A percentile compares a stretch with the other conserved stretches of the same genome.
Evolutionary conservation across 495 filamentous ascomycete genomes (phyloP).

Genomic region (Rhypophila decipiens): DNA sequence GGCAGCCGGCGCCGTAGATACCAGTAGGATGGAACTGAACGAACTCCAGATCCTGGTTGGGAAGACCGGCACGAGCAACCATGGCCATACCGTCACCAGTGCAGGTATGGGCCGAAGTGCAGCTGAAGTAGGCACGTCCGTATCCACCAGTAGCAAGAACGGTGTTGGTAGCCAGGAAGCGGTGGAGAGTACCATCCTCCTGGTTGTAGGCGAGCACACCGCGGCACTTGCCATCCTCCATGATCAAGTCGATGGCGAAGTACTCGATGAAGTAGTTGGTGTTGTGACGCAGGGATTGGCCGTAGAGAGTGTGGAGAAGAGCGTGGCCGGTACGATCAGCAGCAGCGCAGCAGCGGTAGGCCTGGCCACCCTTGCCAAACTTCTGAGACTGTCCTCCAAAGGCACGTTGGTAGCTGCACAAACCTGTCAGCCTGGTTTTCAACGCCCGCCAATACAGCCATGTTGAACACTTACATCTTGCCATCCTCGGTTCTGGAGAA

Average conservation of each 20-base stretch:
- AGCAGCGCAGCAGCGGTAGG: conserved; percentile 91
- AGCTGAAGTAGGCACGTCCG: conserved; percentile 94
- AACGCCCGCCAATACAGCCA: background rate
- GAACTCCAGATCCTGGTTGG: conserved; percentile 98
- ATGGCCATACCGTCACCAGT: conserved; percentile 98
- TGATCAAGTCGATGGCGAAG: conserved; percentile 92
- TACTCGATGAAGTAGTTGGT: conserved; percentile 99
- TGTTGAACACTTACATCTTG: conserved; percentile 64
- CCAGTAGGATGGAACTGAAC: conserved; percentile 99
- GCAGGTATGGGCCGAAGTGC: conserved; percentile 95
- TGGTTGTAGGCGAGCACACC: conserved; percentile 97
- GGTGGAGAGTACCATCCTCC: conserved; percentile 94
- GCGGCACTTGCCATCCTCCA: conserved; percentile 93
- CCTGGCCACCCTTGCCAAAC: conserved; percentile 92
- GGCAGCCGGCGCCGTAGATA: conserved; percentile 96
- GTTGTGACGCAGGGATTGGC: conserved; percentile 93
- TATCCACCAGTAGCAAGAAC: conserved; percentile 95
- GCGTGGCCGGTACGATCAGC: conserved; percentile 95
- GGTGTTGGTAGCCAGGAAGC: conserved; percentile 92
- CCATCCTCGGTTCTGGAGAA: conserved; percentile 97
- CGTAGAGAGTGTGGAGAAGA: conserved; percentile 94
- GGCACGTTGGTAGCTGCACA: conserved; percentile 77
- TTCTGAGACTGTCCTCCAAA: conserved; percentile 96
- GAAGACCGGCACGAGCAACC: conserved; percentile 94
- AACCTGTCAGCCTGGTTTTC: conserved; percentile 9